Percentiles rank a stretch among this genome's conserved stretches.
Evolutionary conservation across 441 rosid species (phyloP).

Genomic region (Gossypium schwendimanii): DNA sequence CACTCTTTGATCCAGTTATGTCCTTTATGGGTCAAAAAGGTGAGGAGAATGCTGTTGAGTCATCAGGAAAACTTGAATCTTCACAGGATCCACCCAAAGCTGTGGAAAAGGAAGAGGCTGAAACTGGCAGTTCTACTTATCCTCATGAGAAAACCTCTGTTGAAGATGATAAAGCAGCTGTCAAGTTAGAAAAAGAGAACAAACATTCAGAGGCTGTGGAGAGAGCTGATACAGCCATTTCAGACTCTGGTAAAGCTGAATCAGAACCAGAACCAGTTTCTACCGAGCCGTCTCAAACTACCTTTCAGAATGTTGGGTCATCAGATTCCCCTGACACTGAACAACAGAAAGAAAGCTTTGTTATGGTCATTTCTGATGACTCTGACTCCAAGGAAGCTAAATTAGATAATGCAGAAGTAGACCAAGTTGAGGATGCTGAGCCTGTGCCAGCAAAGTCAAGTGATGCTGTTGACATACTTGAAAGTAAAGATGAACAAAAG

Average conservation of each 20-base stretch:
- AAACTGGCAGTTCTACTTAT: constrained; percentile 22
- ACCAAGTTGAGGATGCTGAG: constrained; percentile 27
- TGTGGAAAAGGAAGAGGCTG: constrained; percentile 37
- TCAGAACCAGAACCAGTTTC: constrained; percentile 29
- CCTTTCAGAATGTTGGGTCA: constrained; percentile 20
- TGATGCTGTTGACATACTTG: constrained; percentile 32
- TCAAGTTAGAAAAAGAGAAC: constrained; percentile 24
- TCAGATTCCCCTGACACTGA: constrained; percentile 28
- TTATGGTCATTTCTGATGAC: constrained; percentile 29
- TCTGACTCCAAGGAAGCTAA: constrained; percentile 33
- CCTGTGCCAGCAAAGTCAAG: constrained; percentile 27
- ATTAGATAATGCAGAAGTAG: constrained; percentile 32
- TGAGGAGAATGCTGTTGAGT: constrained; percentile 36
- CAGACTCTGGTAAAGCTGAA: constrained; percentile 36
- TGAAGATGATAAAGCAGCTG: constrained; percentile 36
- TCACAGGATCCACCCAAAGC: constrained; percentile 22
- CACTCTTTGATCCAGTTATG: constrained; percentile 56
- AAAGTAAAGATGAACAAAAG: constrained; percentile 31
- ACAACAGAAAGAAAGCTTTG: constrained; percentile 34
- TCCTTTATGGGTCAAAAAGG: constrained; percentile 70
- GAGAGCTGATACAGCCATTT: constrained; percentile 25
- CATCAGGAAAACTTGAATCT: constrained; percentile 33
- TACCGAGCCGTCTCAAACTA: constrained; percentile 34
- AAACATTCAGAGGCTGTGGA: constrained; percentile 27
- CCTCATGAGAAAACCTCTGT: constrained; percentile 21